These are phyloP conservation scores for Volutella citrinella DNA, from an alignment of 2,329 filamentous ascomycete species.

Conservation along the genomic window DNA sequence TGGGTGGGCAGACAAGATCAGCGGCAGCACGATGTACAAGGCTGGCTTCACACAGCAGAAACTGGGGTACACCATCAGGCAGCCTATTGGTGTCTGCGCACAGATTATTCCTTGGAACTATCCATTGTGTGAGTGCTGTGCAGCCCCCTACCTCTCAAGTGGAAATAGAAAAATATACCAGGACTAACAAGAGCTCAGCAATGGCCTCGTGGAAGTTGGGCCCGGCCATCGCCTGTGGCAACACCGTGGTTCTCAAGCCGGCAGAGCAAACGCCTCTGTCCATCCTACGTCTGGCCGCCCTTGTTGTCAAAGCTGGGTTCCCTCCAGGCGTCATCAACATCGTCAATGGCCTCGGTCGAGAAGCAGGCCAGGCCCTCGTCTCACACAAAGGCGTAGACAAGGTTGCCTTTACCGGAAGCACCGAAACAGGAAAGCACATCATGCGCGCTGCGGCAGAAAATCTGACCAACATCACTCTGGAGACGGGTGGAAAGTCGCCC, in stretches of 20 bases:
- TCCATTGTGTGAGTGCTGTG: too few species aligned
- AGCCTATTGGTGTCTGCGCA: slow-evolving; percentile 68
- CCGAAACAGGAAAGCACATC: slow-evolving; percentile 62
- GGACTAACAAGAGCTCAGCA: too few species aligned
- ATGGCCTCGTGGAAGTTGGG: slow-evolving; percentile 75
- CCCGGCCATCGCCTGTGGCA: slow-evolving; percentile 60
- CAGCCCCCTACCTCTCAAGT: too few species aligned
- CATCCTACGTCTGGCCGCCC: slow-evolving; percentile 56
- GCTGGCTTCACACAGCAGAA: slow-evolving; percentile 58
- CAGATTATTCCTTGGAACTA: slow-evolving; percentile 75
- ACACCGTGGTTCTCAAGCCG: slow-evolving; percentile 57
- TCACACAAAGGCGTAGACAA: slow-evolving; percentile 65
- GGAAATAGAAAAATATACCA: too few species aligned
- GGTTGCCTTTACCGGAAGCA: slow-evolving; percentile 71
- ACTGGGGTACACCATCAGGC: slow-evolving; percentile 66
- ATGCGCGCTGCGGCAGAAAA: slow-evolving; percentile 64
- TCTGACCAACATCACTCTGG: slow-evolving; percentile 56
- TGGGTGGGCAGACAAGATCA: slow-evolving; percentile 69
- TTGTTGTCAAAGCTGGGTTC: slow-evolving; percentile 69
- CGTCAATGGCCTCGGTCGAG: slow-evolving; percentile 63
- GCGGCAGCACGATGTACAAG: slow-evolving; percentile 68
- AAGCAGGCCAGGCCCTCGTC: slow-evolving; percentile 63
- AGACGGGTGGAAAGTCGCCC: slow-evolving; percentile 59
- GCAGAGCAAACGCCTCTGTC: slow-evolving; percentile 62
- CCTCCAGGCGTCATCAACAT: slow-evolving; percentile 71